A percentile compares a stretch with the other conserved stretches of the same genome.
Evolutionary conservation across 805 yeast genomes (phyloP).

Genomic region (Saccharomyces cerevisiae): DNA sequence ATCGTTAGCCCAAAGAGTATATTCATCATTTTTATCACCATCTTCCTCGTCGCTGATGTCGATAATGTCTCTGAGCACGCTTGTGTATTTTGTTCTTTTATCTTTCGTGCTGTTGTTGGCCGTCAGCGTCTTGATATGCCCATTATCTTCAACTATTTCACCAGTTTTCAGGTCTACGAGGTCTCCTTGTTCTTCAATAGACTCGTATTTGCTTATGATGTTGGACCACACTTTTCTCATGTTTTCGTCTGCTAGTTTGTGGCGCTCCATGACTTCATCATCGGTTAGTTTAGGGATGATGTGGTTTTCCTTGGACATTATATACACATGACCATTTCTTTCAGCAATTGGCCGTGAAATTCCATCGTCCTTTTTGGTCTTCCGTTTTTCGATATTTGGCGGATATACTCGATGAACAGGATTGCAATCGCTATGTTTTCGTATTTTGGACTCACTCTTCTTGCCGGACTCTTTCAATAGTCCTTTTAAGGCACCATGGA

Average conservation of each 20-base stretch:
- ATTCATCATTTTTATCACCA: neutral
- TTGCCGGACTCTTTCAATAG: slow-evolving; percentile 10
- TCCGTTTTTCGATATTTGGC: neutral
- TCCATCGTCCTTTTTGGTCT: neutral
- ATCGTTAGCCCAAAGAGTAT: neutral
- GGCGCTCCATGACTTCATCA: slow-evolving; percentile 28
- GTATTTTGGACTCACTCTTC: neutral
- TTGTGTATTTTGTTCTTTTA: slow-evolving; percentile 19
- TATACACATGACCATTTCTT: slow-evolving; percentile 16
- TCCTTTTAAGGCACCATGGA: slow-evolving; percentile 17
- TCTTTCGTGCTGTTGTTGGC: slow-evolving; percentile 7
- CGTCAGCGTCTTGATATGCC: slow-evolving; percentile 50
- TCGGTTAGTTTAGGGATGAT: slow-evolving; percentile 28
- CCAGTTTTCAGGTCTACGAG: slow-evolving; percentile 60
- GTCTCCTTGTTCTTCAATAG: slow-evolving; percentile 49
- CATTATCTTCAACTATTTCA: slow-evolving; percentile 53
- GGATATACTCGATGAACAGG: neutral
- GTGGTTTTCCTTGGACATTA: slow-evolving; percentile 27
- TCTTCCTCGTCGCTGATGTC: slow-evolving; percentile 9
- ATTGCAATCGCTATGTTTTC: neutral
- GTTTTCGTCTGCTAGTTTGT: slow-evolving; percentile 29
- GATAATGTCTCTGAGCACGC: slow-evolving; percentile 18
- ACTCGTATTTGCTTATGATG: slow-evolving; percentile 46
- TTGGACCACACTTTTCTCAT: slow-evolving; percentile 40
- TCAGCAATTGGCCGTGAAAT: neutral